Conservation (phyloP, 176 grass and related monocot genomes). For the Zoysia japonica region DNA sequence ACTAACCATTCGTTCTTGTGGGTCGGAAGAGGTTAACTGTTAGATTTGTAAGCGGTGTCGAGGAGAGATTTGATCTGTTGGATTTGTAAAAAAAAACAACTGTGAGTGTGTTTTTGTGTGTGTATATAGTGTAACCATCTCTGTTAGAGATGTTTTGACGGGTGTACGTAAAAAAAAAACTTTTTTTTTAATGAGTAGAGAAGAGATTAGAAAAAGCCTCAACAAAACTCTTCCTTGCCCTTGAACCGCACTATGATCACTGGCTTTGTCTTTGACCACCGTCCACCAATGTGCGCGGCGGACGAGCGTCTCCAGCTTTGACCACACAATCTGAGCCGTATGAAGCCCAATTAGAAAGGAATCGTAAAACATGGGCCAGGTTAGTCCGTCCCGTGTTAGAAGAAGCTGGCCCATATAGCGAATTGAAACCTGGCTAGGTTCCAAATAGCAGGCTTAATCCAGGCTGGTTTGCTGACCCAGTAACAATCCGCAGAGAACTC, state of each 20-base stretch:
- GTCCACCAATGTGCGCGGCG: background rate
- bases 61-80: no score
- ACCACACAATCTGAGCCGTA: background rate
- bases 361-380: background rate
- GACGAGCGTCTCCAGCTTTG: background rate
- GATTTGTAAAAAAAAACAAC: no score
- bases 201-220: no score
- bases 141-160: no score
- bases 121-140: no score
- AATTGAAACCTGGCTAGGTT: background rate
- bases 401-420: background rate
- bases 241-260: conserved; percentile 67
- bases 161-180: no score
- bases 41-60: no score
- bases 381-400: background rate
- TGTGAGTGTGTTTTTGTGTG: no score
- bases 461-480: background rate
- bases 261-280: conserved; percentile 62
- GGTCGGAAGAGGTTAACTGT: no score
- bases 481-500: background rate
- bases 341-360: background rate
- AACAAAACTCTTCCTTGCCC: conserved; percentile 55
- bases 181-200: no score
- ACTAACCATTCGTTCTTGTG: no score
- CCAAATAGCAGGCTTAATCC: no score